Base-by-base conservation (phyloP, 768 basidiomycete species). In the Crucibulum laeve region DNA sequence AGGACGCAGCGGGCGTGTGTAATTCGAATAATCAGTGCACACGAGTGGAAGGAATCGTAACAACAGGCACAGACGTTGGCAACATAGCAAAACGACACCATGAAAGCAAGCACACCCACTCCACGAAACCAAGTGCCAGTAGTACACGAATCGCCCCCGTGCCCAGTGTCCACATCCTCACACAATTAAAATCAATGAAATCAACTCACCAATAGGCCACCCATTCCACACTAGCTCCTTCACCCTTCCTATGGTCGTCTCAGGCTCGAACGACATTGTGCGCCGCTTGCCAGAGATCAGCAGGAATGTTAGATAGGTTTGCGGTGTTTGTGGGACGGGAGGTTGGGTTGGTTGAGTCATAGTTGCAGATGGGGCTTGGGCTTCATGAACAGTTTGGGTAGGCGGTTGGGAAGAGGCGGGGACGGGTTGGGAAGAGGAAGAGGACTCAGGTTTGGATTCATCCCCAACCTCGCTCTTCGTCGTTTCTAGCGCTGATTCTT, bases 141-240 rank as follows among this genome's bases (percentile, higher is more conserved):
- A 23, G 45, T 17, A 7, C 8, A 28, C 24, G 11, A n/a, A 38
- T 4, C 3, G 23, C 14, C 38, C 22, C n/a, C n/a, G n/a, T n/a
- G n/a, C n/a, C n/a, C n/a, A n/a, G n/a, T n/a, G n/a, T n/a, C n/a
- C n/a, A n/a, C n/a, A n/a, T n/a, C n/a, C n/a, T n/a, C n/a, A n/a
- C n/a, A n/a, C n/a, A n/a, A n/a, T n/a, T n/a, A n/a, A n/a, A n/a
- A 26, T 18, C 22, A 6, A 28, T 14, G 44, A 40, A 32, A 46
- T 26, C 14, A 17, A 65, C 76, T 55, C 49, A 82, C 87, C 86
- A 53, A 69, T 64, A 22, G 85, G 85, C 87, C 88, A 91, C 25
- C 79, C 75, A 63, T 82, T 87, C 87, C 88, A 90, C 26, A 83
- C 77, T 37, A 91, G 74, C 64, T 91, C 88, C 62, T 90, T 90